Evolutionary conservation across 2,329 filamentous ascomycete genomes (phyloP), one percentile per base, ranked within the genome.

Genomic region (Aureobasidium mangrovei): DNA sequence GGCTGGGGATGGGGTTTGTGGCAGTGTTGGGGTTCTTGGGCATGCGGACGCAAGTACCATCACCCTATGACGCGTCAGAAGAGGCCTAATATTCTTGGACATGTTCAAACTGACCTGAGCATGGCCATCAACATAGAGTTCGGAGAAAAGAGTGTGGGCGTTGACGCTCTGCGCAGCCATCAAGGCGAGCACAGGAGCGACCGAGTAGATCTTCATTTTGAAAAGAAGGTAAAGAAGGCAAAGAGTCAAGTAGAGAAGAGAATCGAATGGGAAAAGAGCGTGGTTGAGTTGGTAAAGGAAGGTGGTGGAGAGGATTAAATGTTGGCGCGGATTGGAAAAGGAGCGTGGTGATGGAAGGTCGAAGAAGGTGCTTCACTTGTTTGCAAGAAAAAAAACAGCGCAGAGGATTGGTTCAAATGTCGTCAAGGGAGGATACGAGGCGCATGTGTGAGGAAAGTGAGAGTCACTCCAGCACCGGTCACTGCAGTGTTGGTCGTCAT

Each of bases 1-100:
- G 66, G 57, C 79, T 73, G 3, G 70, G 69, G 51, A 89, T 74
- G 29, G 85, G 85, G 35, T 66, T 68, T 4, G 78, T 85, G 47
- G 78, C 74, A 0, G 73, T 77, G 5, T 67, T 65, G 3, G 74
- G 69, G 53, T 80, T 70, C 39, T 69, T 73, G 53, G 79, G 79
- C 78, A 85, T 85, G 40, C 86, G 82, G 48, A 90, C 77, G 62
- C 84, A 88, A 28, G 82, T 84, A 31, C 80, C 85, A 63, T 86
- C 82, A 57, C 86, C 86, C 68, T 88, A 54, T 8, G 29, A 45
- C 10, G 12, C 9, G 26, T 33, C 6, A 47, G 42, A 4, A 10
- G 36, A 10, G 35, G 27, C 7, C 39, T 7, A 38, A 7, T 10
- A 27, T 29, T 26, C 8, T 7, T 40, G 7, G 2, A 7, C 38